A percentile compares a stretch with the other conserved stretches of the same genome.
phyloP scores from a whole-genome alignment of 1,284 basidiomycete genomes.

The Microstroma glucosiphilum region DNA sequence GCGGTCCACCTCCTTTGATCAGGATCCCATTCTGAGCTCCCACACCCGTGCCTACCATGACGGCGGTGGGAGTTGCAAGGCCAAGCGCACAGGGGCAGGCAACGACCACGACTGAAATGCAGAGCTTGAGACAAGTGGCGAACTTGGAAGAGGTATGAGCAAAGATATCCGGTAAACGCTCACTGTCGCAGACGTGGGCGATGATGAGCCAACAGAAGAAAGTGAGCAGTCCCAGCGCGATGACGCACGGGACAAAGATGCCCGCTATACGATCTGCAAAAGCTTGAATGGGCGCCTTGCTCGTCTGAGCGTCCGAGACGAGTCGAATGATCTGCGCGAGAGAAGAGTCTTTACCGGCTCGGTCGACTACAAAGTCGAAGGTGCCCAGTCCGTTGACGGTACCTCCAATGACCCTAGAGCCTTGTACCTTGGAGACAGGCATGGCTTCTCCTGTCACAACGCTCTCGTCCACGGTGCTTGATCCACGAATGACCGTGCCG shows the following conservation, averaged over 20 bases:
- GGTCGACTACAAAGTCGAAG: slow-evolving; percentile 89
- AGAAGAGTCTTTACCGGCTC: slow-evolving; percentile 91
- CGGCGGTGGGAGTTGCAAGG: slow-evolving; percentile 91
- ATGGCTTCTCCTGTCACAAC: slow-evolving; percentile 96
- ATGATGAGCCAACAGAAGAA: slow-evolving; percentile 80
- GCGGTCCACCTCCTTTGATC: slow-evolving; percentile 90
- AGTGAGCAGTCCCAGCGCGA: slow-evolving; percentile 72
- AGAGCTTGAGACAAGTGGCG: slow-evolving; percentile 90
- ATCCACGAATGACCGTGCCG: slow-evolving; percentile 77
- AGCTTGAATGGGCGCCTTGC: slow-evolving; percentile 94
- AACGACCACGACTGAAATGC: slow-evolving; percentile 95
- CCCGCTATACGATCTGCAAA: slow-evolving; percentile 93
- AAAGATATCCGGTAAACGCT: slow-evolving; percentile 72
- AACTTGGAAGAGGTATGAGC: slow-evolving; percentile 75
- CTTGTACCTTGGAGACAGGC: slow-evolving; percentile 74
- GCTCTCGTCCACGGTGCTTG: slow-evolving; percentile 86
- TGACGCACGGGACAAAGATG: slow-evolving; percentile 87
- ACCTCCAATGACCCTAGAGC: slow-evolving; percentile 84
- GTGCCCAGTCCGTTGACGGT: slow-evolving; percentile 94
- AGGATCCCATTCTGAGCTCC: slow-evolving; percentile 95
- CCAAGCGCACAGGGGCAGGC: slow-evolving; percentile 97
- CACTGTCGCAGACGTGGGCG: slow-evolving; percentile 58
- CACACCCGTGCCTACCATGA: slow-evolving; percentile 98
- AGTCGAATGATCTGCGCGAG: slow-evolving; percentile 92
- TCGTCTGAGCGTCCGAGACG: slow-evolving; percentile 95